phyloP scores from a whole-genome alignment of 441 rosid genomes.

The Metrosideros polymorpha region DNA sequence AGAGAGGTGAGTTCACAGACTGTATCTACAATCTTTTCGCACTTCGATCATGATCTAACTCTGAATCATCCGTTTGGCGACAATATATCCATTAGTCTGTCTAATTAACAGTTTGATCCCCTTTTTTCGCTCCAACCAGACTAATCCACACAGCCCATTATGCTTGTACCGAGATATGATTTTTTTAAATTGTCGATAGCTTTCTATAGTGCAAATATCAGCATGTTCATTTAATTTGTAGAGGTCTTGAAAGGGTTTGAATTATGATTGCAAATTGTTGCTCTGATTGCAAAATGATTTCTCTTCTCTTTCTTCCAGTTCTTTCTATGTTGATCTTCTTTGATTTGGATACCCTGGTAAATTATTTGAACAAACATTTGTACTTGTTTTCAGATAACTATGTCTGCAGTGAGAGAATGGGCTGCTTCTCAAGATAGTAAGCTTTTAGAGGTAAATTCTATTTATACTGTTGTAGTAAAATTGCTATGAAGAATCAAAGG shows the following conservation, averaged over 20 bases:
- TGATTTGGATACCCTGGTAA: background rate
- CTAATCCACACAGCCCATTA: background rate
- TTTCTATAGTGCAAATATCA: background rate
- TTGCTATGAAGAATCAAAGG: background rate
- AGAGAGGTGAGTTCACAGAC: slow-evolving; percentile 56
- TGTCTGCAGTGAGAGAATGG: slow-evolving; percentile 99
- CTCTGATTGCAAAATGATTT: background rate
- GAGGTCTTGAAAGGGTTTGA: background rate
- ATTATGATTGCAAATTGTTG: background rate
- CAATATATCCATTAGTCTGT: background rate
- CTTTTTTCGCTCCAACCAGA: background rate
- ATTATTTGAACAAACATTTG: background rate
- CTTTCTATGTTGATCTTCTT: background rate
- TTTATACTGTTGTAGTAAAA: background rate
- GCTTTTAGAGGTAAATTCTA: slow-evolving; percentile 57
- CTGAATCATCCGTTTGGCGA: background rate
- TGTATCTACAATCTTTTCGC: background rate
- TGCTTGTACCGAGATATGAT: background rate
- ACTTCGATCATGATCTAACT: background rate
- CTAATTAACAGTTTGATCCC: background rate
- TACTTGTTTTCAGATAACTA: slow-evolving; percentile 60
- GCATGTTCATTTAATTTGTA: background rate
- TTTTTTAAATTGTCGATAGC: background rate
- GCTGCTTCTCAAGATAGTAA: slow-evolving; percentile 80
- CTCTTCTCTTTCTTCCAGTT: background rate